A percentile compares a stretch with the other conserved stretches of the same genome.
These are phyloP conservation scores for Lasiosphaeria ovina DNA, from an alignment of 495 filamentous ascomycete species.

Conservation along the genomic window DNA sequence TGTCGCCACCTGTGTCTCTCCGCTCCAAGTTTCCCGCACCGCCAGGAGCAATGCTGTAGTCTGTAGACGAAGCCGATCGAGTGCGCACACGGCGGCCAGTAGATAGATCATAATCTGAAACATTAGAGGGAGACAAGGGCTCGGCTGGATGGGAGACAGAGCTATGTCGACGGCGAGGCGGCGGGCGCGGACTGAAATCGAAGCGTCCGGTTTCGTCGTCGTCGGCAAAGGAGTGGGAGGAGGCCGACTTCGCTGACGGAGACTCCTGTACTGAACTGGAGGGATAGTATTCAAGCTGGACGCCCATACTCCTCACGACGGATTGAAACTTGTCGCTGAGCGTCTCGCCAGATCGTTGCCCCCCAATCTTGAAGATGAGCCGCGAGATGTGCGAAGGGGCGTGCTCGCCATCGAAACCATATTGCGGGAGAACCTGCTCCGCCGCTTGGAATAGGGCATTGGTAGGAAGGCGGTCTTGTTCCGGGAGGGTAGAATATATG, in stretches of 20 bases:
- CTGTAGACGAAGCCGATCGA: constrained; percentile 16
- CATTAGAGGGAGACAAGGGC: background rate
- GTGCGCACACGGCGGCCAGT: constrained; percentile 12
- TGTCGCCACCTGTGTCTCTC: background rate
- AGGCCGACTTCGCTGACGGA: constrained; percentile 10
- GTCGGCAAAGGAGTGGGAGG: constrained; percentile 6
- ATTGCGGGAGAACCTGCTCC: constrained; percentile 63
- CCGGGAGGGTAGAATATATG: constrained; percentile 51
- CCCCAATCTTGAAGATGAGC: constrained; percentile 79
- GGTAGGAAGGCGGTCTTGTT: constrained; percentile 64
- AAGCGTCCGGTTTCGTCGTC: constrained; percentile 17
- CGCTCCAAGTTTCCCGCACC: background rate
- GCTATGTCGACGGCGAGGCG: constrained; percentile 11
- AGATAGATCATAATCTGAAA: constrained; percentile 13
- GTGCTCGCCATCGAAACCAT: constrained; percentile 67
- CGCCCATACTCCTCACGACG: constrained; percentile 34
- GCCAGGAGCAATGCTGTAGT: constrained; percentile 2
- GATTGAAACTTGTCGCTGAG: constrained; percentile 35
- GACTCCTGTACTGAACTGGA: constrained; percentile 24
- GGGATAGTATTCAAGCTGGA: constrained; percentile 28
- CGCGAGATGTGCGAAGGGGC: constrained; percentile 68
- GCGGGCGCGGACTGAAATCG: constrained; percentile 5
- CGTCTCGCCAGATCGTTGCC: constrained; percentile 39
- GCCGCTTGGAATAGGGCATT: constrained; percentile 80
- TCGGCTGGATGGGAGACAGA: constrained; percentile 16